Percentiles rank a stretch among this genome's conserved stretches.
These are phyloP conservation scores for Artomyces pyxidatus DNA, from an alignment of 768 basidiomycete species.

Conservation along the genomic window DNA sequence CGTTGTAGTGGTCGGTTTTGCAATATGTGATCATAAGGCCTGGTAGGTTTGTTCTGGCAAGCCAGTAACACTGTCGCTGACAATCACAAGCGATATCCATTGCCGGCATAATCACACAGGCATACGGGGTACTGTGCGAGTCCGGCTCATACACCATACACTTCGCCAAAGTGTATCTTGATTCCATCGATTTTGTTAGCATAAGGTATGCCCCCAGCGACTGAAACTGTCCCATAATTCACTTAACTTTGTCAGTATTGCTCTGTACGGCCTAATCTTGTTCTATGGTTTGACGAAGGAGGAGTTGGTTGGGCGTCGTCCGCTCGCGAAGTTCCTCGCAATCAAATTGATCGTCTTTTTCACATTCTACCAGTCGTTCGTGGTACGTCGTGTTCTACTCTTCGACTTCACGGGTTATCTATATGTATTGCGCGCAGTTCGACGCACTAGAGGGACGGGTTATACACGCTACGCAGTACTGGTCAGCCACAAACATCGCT, in stretches of 20 bases:
- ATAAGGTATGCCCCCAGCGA: conserved; percentile 49
- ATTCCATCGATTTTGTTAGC: conserved; percentile 68
- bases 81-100: conserved; percentile 48
- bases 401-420: too few species aligned
- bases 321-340: conserved; percentile 76
- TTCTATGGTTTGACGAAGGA: conserved; percentile 79
- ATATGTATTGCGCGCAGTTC: conserved; percentile 38
- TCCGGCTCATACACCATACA: conserved; percentile 47
- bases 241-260: conserved; percentile 41
- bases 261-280: conserved; percentile 76
- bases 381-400: conserved; percentile 30
- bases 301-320: conserved; percentile 68
- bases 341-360: conserved; percentile 87
- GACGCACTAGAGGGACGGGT: conserved; percentile 55
- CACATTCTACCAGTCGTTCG: conserved; percentile 80
- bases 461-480: conserved; percentile 74
- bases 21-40: conserved; percentile 81
- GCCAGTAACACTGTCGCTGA: background rate
- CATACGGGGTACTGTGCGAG: conserved; percentile 60
- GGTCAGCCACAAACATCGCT: conserved; percentile 79
- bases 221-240: background rate
- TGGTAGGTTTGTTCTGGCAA: conserved; percentile 24
- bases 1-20: conserved; percentile 68
- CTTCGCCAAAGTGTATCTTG: conserved; percentile 64
- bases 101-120: conserved; percentile 71